Evolutionary conservation across 1,284 basidiomycete species (phyloP).

Genomic region (Ustilago xerochloae): DNA sequence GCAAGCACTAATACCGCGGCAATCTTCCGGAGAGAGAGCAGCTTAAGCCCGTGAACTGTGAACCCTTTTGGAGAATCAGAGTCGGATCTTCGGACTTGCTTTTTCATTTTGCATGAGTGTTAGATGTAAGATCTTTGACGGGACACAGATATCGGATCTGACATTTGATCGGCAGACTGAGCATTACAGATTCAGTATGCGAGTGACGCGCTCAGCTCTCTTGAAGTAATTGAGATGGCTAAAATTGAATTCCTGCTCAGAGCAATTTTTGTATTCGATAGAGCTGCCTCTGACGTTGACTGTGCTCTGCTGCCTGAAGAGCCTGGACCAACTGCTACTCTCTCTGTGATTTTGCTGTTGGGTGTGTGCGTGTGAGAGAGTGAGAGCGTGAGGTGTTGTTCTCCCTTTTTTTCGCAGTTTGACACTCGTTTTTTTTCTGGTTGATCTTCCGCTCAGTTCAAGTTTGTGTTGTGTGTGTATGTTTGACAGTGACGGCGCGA

Average conservation of each 20-base stretch:
- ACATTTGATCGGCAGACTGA: background rate
- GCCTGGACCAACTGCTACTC: background rate
- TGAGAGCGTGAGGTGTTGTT: constrained; percentile 29
- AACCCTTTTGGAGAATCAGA: background rate
- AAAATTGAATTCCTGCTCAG: background rate
- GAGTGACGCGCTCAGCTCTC: background rate
- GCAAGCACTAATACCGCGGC: constrained; percentile 24
- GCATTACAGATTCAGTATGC: background rate
- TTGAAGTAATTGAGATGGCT: background rate
- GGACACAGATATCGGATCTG: background rate
- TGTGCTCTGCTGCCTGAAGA: background rate
- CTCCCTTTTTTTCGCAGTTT: constrained; percentile 28
- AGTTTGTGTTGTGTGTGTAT: background rate
- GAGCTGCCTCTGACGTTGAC: constrained; percentile 1
- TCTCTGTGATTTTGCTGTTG: background rate
- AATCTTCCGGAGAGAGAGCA: constrained; percentile 6
- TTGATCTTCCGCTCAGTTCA: constrained; percentile 5
- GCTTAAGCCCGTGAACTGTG: constrained; percentile 11
- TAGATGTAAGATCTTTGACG: background rate
- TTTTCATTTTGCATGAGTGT: background rate
- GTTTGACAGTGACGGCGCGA: background rate
- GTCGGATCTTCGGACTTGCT: constrained; percentile 3
- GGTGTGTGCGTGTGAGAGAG: background rate
- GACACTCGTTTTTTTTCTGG: background rate
- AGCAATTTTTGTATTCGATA: background rate